Evolutionary conservation across 306 rosid genomes (phyloP).

Genomic region (Cercis canadensis): DNA sequence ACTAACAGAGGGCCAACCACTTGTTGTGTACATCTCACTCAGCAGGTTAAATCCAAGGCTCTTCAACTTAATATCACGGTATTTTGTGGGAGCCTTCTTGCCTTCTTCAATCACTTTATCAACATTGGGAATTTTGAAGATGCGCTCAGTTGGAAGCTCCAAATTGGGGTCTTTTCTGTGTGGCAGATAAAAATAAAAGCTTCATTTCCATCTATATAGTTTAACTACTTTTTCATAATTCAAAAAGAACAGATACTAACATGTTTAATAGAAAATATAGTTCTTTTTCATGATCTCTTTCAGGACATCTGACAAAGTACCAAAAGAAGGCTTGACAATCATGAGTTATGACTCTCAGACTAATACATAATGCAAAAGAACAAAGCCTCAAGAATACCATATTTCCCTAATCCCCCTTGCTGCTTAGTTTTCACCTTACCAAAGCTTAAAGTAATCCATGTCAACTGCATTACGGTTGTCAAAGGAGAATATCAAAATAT

Average conservation of each 20-base stretch:
- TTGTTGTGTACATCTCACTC: slow-evolving; percentile 77
- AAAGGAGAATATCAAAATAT: background rate
- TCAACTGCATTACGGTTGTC: slow-evolving; percentile 6
- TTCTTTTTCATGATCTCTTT: background rate
- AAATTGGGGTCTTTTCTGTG: slow-evolving; percentile 66
- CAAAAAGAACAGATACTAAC: slow-evolving; percentile 1
- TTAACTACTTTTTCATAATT: slow-evolving; percentile 19
- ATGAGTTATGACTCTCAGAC: slow-evolving; percentile 14
- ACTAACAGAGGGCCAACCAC: slow-evolving; percentile 96
- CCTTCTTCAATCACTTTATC: slow-evolving; percentile 80
- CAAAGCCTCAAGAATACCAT: background rate
- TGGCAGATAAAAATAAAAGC: slow-evolving; percentile 30
- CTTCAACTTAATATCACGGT: slow-evolving; percentile 58
- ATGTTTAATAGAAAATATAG: slow-evolving; percentile 8
- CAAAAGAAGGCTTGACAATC: slow-evolving; percentile 6
- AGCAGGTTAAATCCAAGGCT: slow-evolving; percentile 52
- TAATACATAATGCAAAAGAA: background rate
- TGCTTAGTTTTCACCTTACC: background rate
- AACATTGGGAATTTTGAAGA: slow-evolving; percentile 74
- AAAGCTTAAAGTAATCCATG: slow-evolving; percentile 1
- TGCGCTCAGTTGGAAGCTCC: slow-evolving; percentile 67
- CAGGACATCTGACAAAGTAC: slow-evolving; percentile 15
- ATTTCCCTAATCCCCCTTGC: background rate
- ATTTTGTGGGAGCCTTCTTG: slow-evolving; percentile 71
- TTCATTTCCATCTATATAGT: slow-evolving; percentile 7